These are phyloP conservation scores for Omphalotus guepiniiformis DNA, from an alignment of 768 basidiomycete genomes.

Conservation along the genomic window DNA sequence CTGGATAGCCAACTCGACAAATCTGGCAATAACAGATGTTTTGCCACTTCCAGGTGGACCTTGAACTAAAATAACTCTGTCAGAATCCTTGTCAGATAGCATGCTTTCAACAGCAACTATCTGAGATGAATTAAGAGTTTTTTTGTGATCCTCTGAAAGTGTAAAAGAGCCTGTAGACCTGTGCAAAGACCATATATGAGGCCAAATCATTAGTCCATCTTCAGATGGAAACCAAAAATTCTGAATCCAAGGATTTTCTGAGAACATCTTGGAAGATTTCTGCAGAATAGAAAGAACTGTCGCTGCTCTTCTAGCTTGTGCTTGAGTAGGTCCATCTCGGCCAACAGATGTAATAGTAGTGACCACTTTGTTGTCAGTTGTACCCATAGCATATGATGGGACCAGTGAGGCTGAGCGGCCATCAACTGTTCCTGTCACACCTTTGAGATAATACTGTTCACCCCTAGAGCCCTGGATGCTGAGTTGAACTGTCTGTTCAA, in stretches of 20 bases:
- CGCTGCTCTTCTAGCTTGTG: constrained; percentile 45
- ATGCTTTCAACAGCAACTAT: constrained; percentile 44
- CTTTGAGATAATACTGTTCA: constrained; percentile 34
- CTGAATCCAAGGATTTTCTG: constrained; percentile 43
- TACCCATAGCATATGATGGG: background rate
- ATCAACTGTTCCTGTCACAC: constrained; percentile 36
- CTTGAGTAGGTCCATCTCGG: constrained; percentile 51
- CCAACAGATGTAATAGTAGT: constrained; percentile 46
- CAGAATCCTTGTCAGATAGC: constrained; percentile 31
- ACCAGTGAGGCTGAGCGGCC: constrained; percentile 29
- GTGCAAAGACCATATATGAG: constrained; percentile 29
- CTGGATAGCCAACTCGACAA: constrained; percentile 42
- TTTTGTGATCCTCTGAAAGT: constrained; percentile 6
- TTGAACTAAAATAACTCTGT: constrained; percentile 42
- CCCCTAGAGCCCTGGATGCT: constrained; percentile 22
- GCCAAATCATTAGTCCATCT: constrained; percentile 34
- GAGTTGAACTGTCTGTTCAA: constrained; percentile 29
- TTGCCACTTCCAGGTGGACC: constrained; percentile 70
- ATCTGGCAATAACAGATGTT: constrained; percentile 67
- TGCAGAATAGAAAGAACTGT: constrained; percentile 42
- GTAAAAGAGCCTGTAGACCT: background rate
- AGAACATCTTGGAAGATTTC: constrained; percentile 28
- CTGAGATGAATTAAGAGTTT: constrained; percentile 42
- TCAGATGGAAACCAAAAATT: constrained; percentile 42
- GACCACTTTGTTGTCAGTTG: constrained; percentile 15